Conservation (phyloP, 164 flowering plant genomes). For the Magnolia changhungtana region DNA sequence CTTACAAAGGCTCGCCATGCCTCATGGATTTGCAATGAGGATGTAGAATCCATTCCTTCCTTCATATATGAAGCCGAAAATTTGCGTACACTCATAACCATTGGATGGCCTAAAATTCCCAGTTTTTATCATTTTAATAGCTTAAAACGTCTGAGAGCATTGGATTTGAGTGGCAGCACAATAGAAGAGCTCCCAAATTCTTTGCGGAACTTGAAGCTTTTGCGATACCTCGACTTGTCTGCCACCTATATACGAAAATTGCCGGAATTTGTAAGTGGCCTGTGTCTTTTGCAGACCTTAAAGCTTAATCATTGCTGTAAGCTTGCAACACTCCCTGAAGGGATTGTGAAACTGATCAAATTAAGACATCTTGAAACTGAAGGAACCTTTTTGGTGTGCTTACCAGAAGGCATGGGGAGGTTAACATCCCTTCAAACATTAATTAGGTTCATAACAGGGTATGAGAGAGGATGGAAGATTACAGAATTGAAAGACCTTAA, state of each 20-base stretch:
- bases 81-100: no score
- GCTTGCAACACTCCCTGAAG: background rate
- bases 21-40: no score
- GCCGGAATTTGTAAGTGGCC: background rate
- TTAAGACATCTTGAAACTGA: slow-evolving; percentile 6
- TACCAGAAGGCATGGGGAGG: background rate
- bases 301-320: background rate
- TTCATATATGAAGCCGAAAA: no score
- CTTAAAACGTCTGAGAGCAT: no score
- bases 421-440: background rate
- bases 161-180: background rate
- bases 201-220: background rate
- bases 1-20: no score
- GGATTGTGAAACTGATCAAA: background rate
- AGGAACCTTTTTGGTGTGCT: background rate
- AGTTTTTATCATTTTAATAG: no score
- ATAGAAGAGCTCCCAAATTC: background rate
- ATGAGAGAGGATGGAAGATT: background rate
- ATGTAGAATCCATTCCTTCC: no score
- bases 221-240: slow-evolving; percentile 8
- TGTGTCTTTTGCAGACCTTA: slow-evolving; percentile 2
- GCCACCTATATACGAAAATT: background rate
- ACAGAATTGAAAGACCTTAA: background rate
- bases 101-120: no score
- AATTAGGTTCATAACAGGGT: background rate